Evolutionary conservation across 2,329 filamentous ascomycete genomes (phyloP), one percentile per base, ranked within the genome.

Genomic region (Monilinia polystroma): DNA sequence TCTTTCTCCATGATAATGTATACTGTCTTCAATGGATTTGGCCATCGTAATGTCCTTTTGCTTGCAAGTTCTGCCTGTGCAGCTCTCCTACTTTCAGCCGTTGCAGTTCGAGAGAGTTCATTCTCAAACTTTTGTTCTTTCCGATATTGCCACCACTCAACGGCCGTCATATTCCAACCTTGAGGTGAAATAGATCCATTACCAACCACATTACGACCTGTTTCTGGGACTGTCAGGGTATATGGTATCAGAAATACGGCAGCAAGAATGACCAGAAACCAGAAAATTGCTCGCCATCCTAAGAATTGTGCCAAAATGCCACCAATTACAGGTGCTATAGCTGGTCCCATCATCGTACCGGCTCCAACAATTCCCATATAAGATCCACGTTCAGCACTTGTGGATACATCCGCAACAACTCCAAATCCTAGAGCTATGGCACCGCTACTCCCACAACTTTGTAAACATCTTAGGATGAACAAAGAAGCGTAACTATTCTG

Each of bases 291-390:
- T 51, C 79, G 75, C 83, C 83, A 85, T 0, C 82, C 83, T 0
- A 84, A 70, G 52, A 78, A 78, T 58, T 81, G 78, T 0, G 79
- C 77, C 0, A 85, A 68, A 0, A 80, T 72, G 10, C 83, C 84
- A 0, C 83, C 83, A 32, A 85, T 79, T 0, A 83, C 78, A 0
- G 84, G 83, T 0, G 81, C 82, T 11, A 85, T 68, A 0, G 81
- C 80, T 7, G 81, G 81, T 0, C 79, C 81, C 26, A 83, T 74
- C 72, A 75, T 75, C n/a, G 71, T 73, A 59, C 70, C 87, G 84
- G 75, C 90, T 84, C 32, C 85, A n/a, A 87, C 85, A 68, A 87
- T 83, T 62, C 86, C 90, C 79, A 93, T 88, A 73, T 90, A 93
- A 66, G 83, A 85, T 3, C 91, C 91, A 71, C 91, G 81, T 75